A percentile compares a stretch with the other conserved stretches of the same genome.
Conservation (phyloP, 139 green algal genomes). For the Micractinium conductrix region DNA sequence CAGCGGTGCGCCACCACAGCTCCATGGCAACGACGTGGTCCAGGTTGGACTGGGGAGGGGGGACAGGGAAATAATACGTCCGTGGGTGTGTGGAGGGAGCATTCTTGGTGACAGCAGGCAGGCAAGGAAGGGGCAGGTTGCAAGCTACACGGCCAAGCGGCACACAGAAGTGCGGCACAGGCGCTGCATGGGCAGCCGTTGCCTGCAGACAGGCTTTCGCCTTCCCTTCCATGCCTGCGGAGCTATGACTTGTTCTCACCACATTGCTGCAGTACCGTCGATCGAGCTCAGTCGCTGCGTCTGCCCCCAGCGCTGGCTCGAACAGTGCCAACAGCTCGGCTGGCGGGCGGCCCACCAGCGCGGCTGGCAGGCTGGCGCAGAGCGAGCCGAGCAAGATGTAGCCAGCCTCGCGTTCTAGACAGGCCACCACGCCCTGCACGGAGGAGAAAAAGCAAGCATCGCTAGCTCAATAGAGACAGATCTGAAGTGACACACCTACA, state of each 20-base stretch:
- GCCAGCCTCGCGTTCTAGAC: conserved; percentile 67
- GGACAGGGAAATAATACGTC: too few species aligned
- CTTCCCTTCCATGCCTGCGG: background rate
- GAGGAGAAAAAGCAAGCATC: background rate
- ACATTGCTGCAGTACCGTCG: conserved; percentile 14
- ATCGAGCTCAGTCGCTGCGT: conserved; percentile 55
- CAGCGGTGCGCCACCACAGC: conserved; percentile 78
- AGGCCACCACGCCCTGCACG: conserved; percentile 20
- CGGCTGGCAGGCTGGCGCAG: conserved; percentile 34
- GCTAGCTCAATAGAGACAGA: background rate
- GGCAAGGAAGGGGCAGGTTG: too few species aligned
- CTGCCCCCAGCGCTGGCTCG: conserved; percentile 54
- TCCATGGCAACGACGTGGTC: conserved; percentile 71
- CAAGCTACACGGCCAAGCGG: background rate
- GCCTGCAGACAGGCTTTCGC: background rate
- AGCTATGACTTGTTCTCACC: background rate
- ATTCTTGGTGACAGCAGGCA: background rate
- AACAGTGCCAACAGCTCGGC: conserved; percentile 63
- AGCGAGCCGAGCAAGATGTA: conserved; percentile 78
- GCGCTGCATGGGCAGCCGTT: background rate
- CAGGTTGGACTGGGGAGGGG: conserved; percentile 33
- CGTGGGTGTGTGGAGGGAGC: too few species aligned
- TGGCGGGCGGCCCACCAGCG: conserved; percentile 17
- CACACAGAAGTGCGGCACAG: background rate
- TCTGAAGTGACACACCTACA: too few species aligned